Percentiles rank a stretch among this genome's conserved stretches.
phyloP scores from a whole-genome alignment of 2,329 filamentous ascomycete genomes.

The Aspergillus awamori region DNA sequence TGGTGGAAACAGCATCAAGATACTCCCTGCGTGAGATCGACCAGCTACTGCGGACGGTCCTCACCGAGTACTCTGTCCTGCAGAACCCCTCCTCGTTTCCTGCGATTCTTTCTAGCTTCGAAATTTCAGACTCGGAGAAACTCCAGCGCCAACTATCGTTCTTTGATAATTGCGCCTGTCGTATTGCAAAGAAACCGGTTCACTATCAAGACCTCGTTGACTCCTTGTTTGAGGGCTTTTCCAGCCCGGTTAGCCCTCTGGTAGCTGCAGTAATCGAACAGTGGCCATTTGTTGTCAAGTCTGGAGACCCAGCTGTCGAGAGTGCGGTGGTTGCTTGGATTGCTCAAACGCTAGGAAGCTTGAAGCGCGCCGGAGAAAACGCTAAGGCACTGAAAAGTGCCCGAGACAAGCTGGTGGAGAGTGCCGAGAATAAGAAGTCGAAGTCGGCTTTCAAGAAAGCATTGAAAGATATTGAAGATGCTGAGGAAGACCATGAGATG shows the following conservation, averaged over 20 bases:
- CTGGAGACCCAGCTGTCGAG: constrained; percentile 48
- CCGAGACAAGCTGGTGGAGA: constrained; percentile 48
- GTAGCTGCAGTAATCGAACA: constrained; percentile 75
- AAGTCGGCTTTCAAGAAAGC: constrained; percentile 44
- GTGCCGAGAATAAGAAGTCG: constrained; percentile 41
- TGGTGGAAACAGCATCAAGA: constrained; percentile 34
- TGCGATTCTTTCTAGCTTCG: constrained; percentile 43
- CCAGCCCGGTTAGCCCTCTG: constrained; percentile 61
- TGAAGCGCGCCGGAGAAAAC: constrained; percentile 58
- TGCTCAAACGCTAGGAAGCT: constrained; percentile 58
- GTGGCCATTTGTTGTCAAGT: constrained; percentile 67
- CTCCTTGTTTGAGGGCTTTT: constrained; percentile 41
- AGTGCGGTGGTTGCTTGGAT: constrained; percentile 61
- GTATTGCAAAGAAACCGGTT: constrained; percentile 75
- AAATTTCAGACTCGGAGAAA: constrained; percentile 33
- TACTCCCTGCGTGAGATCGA: constrained; percentile 39
- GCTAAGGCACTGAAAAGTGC: constrained; percentile 50
- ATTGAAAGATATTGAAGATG: constrained; percentile 22
- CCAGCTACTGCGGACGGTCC: constrained; percentile 37
- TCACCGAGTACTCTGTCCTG: constrained; percentile 44
- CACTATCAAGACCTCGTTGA: constrained; percentile 69
- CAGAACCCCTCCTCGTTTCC: constrained; percentile 39
- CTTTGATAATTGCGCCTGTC: constrained; percentile 78
- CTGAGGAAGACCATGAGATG: constrained; percentile 18
- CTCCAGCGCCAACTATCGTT: constrained; percentile 64